Base-by-base conservation (phyloP, 257 asterid species). In the Plantago major region DNA sequence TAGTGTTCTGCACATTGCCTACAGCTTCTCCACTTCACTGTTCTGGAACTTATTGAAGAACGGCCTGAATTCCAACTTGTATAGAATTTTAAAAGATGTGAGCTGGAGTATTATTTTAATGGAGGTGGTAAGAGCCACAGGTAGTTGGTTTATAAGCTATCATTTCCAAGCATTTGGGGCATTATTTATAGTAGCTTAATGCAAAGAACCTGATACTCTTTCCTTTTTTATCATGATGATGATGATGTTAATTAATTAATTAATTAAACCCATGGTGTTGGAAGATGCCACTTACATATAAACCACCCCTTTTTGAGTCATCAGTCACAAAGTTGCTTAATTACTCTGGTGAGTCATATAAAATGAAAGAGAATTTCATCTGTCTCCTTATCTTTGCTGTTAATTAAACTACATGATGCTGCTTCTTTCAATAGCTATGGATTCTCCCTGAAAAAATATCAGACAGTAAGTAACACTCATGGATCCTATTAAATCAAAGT, bases 61-160 rank as follows among this genome's bases (percentile, higher is more conserved):
- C 40, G 30, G 1, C 15, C 7, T 22, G 5, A 46, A 56, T 46
- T 15, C 38, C 13, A 45, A 51, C 15, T 14, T 14, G n/a, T 14
- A 47, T 47, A 13, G n/a, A 47, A 19, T 47, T 13, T 12, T 0
- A 47, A 11, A 47, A 16, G 10, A 48, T 48, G 33, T 11, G 26
- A 22, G 26, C 2, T 22, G 12, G 1, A 5, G 5, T 42, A 42
- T 17, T 42, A 48, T 67, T 33, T 59, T 53, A 68, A 55, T 60
- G 30, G 59, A 62, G 66, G 69, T 66, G 76, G 63, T 73, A 62
- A 69, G 71, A 66, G 78, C 68, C 73, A 61, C 64, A 59, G 52
- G 7, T 28, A 54, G 79, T 69, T 67, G 72, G 48, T 22, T 67
- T 15, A 66, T 71, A 65, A 68, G 62, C 69, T 67, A 67, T 68